Percentiles rank a stretch among this genome's conserved stretches.
These are phyloP conservation scores for Aspergillus alliaceus DNA, from an alignment of 2,329 filamentous ascomycete species.

Conservation along the genomic window DNA sequence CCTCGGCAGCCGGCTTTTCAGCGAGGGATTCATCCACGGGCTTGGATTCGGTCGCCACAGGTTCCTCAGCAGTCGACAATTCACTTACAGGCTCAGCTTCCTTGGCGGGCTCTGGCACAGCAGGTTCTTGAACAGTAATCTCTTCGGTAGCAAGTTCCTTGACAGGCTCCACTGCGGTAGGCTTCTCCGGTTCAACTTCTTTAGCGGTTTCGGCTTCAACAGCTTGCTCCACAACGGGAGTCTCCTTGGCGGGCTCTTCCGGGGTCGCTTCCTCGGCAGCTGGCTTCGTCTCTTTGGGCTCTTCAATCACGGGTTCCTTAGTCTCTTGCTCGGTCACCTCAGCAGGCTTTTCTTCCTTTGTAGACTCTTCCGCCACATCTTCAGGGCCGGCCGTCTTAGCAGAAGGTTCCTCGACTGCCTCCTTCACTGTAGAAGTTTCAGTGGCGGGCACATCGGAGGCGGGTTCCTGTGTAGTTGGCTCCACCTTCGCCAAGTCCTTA, in stretches of 20 bases:
- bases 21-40: neutral
- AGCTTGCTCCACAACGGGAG: neutral
- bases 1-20: conserved; percentile 2
- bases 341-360: neutral
- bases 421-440: neutral
- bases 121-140: conserved; percentile 7
- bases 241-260: conserved; percentile 4
- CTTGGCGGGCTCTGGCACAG: neutral
- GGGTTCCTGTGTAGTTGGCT: neutral
- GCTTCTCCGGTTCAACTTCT: conserved; percentile 9
- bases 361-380: neutral
- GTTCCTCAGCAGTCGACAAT: conserved; percentile 5
- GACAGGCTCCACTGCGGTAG: conserved; percentile 4
- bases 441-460: conserved; percentile 2
- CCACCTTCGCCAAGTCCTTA: conserved; percentile 1
- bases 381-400: conserved; percentile 2
- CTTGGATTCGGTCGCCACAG: conserved; percentile 6
- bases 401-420: neutral
- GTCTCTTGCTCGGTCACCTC: conserved; percentile 1
- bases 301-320: conserved; percentile 2
- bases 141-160: conserved; percentile 3
- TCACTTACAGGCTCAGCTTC: neutral
- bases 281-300: conserved; percentile 1
- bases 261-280: neutral
- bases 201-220: conserved; percentile 2